Evolutionary conservation across 2,329 filamentous ascomycete genomes (phyloP).

Genomic region (Alternaria triticimaculans): DNA sequence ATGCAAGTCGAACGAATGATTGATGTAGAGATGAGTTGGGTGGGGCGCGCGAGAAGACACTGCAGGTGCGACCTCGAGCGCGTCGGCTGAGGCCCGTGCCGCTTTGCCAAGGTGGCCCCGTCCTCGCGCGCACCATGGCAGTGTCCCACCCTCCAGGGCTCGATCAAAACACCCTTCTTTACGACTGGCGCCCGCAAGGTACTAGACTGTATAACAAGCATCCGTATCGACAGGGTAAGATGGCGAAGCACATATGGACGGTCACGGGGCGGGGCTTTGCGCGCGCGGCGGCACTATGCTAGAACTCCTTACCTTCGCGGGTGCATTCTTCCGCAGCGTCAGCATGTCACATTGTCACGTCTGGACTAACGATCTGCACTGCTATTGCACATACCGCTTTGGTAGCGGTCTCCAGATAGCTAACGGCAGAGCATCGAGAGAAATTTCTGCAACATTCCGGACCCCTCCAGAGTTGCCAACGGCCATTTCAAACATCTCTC

Average conservation of each 20-base stretch:
- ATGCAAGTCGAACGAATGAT: background rate
- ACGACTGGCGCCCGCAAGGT: background rate
- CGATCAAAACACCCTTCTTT: background rate
- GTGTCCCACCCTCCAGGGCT: background rate
- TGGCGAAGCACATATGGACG: background rate
- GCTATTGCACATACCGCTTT: background rate
- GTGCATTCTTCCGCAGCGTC: background rate
- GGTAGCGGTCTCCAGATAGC: background rate
- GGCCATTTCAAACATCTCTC: background rate
- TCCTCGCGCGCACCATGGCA: background rate
- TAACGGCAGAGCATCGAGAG: background rate
- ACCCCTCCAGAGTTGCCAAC: rapidly evolving
- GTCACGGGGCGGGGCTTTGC: background rate
- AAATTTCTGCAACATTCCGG: background rate
- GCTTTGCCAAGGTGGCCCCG: background rate
- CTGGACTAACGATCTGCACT: background rate
- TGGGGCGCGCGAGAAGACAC: background rate
- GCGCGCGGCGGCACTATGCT: background rate
- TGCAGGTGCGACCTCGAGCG: background rate
- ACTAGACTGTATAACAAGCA: background rate
- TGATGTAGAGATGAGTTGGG: background rate
- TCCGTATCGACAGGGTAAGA: background rate
- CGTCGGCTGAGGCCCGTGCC: background rate
- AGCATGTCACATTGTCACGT: background rate
- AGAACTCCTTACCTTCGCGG: background rate